Evolutionary conservation across 257 asterid genomes (phyloP).

Genomic region (Capsicum pubescens): DNA sequence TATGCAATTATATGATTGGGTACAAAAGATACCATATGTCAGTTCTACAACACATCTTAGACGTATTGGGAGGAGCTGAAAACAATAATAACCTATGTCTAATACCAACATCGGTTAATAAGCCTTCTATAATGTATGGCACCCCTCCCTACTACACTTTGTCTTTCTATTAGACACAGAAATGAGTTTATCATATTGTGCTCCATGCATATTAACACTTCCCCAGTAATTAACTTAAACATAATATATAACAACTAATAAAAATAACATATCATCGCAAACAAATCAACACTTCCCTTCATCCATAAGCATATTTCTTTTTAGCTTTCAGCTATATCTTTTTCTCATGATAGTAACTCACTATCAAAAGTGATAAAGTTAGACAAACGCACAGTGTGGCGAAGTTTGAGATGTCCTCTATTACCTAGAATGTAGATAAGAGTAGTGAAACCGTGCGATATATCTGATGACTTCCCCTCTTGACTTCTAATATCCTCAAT

Average conservation of each 20-base stretch:
- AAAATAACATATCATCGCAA: not conserved
- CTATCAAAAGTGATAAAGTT: not conserved
- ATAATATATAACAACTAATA: not conserved
- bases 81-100: not conserved
- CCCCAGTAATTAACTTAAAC: not conserved
- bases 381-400: not conserved
- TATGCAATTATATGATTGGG: not conserved
- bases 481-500: constrained; percentile 9
- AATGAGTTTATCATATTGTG: not conserved
- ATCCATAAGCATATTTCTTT: not conserved
- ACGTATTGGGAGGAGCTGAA: not conserved
- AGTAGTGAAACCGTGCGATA: not conserved
- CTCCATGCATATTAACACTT: not conserved
- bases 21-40: not conserved
- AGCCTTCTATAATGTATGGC: not conserved
- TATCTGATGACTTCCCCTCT: constrained; percentile 5
- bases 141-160: not conserved
- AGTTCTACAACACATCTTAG: not conserved
- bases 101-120: not conserved
- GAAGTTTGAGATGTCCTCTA: not conserved
- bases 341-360: not conserved
- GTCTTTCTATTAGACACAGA: not conserved
- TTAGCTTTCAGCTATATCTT: not conserved
- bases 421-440: not conserved
- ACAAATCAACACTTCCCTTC: not conserved